Evolutionary conservation across 208 protist species (phyloP), one percentile per base, ranked within the genome.

Genomic region (Endotrypanum monterogeii): DNA sequence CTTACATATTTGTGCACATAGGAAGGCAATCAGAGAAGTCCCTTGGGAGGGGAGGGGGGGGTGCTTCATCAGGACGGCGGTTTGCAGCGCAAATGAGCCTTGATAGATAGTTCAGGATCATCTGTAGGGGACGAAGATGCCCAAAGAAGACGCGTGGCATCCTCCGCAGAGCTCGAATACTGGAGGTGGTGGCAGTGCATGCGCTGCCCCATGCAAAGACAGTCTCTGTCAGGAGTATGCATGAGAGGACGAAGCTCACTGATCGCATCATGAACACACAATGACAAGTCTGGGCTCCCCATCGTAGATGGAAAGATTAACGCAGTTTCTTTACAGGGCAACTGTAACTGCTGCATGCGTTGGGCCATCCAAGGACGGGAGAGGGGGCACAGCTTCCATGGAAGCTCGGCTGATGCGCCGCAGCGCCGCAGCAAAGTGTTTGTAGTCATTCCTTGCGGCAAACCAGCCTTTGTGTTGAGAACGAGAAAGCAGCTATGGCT

Each of bases 381-480:
- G 28, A 92, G 76, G 14, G 85, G 74, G 75, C 76, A 90, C 79
- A 56, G 76, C 63, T 57, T 37, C 76, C 69, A 80, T 60, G 67
- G 20, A 1, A 32, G 5, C 25, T 72, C 55, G 5, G 1, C 9
- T 3, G 12, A 44, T 18, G 48, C 41, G 41, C 30, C 16, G 41
- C 30, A 70, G 39, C 63, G 50, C 9, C 62, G 70, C 20, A 48
- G 51, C 30, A 89, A 44, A 11, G 56, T n/a, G 46, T 72, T 51
- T 23, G 58, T 41, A 37, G 79, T 81, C 54, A 84, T 61, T n/a
- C 90, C 90, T 52, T 90, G 90, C 37, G 87, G 86, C 18, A 92
- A 60, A 18, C 90, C 90, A 37, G 79, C 85, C 73, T 94, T 94
- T 7, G 83, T 94, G 71, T 94, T 94, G 14, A 92, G 65, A 3